phyloP scores from a whole-genome alignment of 495 filamentous ascomycete species.

The Penicillium roqueforti region DNA sequence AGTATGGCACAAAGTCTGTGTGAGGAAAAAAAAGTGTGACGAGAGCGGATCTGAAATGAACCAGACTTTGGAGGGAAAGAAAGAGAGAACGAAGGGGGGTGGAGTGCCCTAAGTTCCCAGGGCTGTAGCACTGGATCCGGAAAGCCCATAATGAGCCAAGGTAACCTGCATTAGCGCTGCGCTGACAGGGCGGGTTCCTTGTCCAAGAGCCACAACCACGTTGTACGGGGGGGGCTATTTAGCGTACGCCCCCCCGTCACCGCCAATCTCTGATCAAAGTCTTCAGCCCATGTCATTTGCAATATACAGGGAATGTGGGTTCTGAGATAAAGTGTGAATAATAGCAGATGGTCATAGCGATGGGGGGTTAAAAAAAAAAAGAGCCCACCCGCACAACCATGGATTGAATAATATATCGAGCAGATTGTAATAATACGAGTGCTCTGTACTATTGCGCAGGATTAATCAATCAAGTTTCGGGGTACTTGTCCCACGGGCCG shows the following conservation, averaged over 20 bases:
- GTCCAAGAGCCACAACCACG: conserved; percentile 30
- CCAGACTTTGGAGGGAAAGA: not conserved
- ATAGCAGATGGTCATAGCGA: not conserved
- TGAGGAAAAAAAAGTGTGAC: conserved; percentile 4
- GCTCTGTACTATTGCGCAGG: conserved; percentile 22
- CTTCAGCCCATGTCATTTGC: conserved; percentile 1
- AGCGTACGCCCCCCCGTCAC: conserved; percentile 11
- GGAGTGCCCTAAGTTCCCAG: conserved; percentile 35
- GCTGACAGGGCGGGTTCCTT: conserved; percentile 32
- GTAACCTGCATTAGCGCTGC: conserved; percentile 44
- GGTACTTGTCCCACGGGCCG: conserved; percentile 44
- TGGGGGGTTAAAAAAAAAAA: not conserved
- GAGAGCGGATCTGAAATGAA: conserved; percentile 15
- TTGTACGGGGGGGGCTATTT: conserved; percentile 19
- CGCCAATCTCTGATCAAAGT: conserved; percentile 13
- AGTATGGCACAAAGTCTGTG: conserved; percentile 12
- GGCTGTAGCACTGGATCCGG: conserved; percentile 37
- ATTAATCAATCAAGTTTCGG: conserved; percentile 15
- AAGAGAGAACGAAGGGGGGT: conserved; percentile 9
- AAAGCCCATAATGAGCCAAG: conserved; percentile 33
- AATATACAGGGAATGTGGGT: not conserved
- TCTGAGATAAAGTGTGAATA: not conserved
- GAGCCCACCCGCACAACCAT: not conserved
- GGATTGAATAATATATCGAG: not conserved
- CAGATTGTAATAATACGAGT: conserved; percentile 6